Evolutionary conservation across 805 yeast genomes (phyloP).

Genomic region (Schwanniomyces vanrijiae): DNA sequence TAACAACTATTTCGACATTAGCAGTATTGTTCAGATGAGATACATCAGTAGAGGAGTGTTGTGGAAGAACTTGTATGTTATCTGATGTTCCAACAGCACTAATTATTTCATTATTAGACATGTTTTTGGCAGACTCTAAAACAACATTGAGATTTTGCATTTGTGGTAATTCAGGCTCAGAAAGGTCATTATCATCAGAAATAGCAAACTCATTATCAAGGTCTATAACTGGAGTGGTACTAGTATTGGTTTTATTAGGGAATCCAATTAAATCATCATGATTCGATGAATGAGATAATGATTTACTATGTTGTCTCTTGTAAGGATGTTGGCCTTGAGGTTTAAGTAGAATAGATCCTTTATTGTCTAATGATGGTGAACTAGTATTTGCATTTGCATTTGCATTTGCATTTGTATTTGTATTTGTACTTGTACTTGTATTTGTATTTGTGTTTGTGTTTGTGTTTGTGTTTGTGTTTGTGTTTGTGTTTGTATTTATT

Average conservation of each 20-base stretch:
- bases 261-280: conserved; percentile 40
- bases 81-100: not conserved
- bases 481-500: conserved; percentile 6
- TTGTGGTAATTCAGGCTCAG: not conserved
- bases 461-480: conserved; percentile 12
- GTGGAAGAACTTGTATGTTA: not conserved
- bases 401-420: not conserved
- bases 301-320: conserved; percentile 34
- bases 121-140: not conserved
- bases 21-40: not conserved
- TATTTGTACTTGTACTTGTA: conserved; percentile 13
- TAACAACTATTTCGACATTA: conserved; percentile 11
- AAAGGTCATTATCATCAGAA: conserved; percentile 21
- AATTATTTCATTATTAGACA: not conserved
- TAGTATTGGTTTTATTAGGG: conserved; percentile 29
- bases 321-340: conserved; percentile 3
- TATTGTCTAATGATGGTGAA: conserved; percentile 13
- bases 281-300: conserved; percentile 27
- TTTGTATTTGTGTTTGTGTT: not conserved
- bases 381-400: not conserved
- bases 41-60: not conserved
- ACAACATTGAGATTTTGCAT: not conserved
- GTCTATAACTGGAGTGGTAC: conserved; percentile 43
- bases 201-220: conserved; percentile 41
- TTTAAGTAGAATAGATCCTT: not conserved